Evolutionary conservation across 2,329 filamentous ascomycete species (phyloP).

Genomic region (Pezicula rhizophila): DNA sequence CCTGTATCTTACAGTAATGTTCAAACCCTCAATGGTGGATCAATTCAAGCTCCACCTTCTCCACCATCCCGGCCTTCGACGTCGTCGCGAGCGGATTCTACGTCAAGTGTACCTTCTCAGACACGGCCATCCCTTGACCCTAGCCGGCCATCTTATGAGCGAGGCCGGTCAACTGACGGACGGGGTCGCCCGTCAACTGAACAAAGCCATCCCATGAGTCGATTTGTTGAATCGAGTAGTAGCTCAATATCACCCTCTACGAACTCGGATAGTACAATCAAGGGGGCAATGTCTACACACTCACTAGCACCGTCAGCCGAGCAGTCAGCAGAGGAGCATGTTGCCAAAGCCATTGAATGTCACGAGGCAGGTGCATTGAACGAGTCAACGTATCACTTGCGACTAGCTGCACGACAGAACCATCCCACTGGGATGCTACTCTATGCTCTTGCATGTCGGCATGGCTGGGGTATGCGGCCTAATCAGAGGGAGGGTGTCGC

Average conservation of each 20-base stretch:
- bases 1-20: slow-evolving; percentile 36
- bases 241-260: not conserved
- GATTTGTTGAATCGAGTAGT: slow-evolving; percentile 21
- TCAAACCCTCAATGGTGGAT: slow-evolving; percentile 36
- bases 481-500: slow-evolving; percentile 85
- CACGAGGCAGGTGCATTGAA: slow-evolving; percentile 84
- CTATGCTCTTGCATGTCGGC: slow-evolving; percentile 88
- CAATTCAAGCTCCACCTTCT: slow-evolving; percentile 47
- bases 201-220: slow-evolving; percentile 26
- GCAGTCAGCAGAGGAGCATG: slow-evolving; percentile 79
- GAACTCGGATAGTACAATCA: slow-evolving; percentile 20
- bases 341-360: slow-evolving; percentile 81
- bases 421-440: slow-evolving; percentile 92
- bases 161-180: slow-evolving; percentile 39
- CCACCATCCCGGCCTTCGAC: slow-evolving; percentile 56
- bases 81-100: slow-evolving; percentile 32
- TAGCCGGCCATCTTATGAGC: slow-evolving; percentile 37
- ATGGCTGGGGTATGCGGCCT: slow-evolving; percentile 95
- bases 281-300: slow-evolving; percentile 37
- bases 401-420: slow-evolving; percentile 78
- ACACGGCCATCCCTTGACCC: slow-evolving; percentile 40
- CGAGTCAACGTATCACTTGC: slow-evolving; percentile 93
- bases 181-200: slow-evolving; percentile 34
- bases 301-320: slow-evolving; percentile 54
- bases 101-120: not conserved